These are phyloP conservation scores for Aspergillus thermomutatus DNA, from an alignment of 2,329 filamentous ascomycete species.

Conservation along the genomic window DNA sequence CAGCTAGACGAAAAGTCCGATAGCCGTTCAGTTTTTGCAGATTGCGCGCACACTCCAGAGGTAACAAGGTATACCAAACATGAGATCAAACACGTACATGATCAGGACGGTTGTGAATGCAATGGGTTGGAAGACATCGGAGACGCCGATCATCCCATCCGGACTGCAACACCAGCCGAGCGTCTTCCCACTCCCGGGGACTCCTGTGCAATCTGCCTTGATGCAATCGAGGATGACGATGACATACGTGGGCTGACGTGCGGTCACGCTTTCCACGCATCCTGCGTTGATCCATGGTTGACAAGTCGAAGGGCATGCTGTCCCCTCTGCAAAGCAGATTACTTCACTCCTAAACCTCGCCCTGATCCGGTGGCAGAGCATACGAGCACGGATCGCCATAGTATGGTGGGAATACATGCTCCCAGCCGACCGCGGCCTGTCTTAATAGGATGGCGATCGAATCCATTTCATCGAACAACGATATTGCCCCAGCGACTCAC, in stretches of 20 bases:
- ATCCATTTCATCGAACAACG: slow-evolving; percentile 32
- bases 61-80: background rate
- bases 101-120: slow-evolving; percentile 37
- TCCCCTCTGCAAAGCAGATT: slow-evolving; percentile 96
- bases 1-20: slow-evolving; percentile 18
- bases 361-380: slow-evolving; percentile 45
- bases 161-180: slow-evolving; percentile 76
- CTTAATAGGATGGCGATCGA: slow-evolving; percentile 31
- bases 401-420: slow-evolving; percentile 21
- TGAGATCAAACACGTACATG: slow-evolving; percentile 16
- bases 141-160: slow-evolving; percentile 74
- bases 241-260: slow-evolving; percentile 91
- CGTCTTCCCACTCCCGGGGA: slow-evolving; percentile 79
- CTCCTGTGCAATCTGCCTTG: slow-evolving; percentile 93
- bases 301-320: slow-evolving; percentile 93
- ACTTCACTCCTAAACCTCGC: slow-evolving; percentile 90
- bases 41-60: background rate
- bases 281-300: slow-evolving; percentile 93
- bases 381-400: slow-evolving; percentile 31
- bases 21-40: background rate
- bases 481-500: slow-evolving; percentile 37
- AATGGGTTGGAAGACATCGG: slow-evolving; percentile 66
- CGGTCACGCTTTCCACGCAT: slow-evolving; percentile 96
- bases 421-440: slow-evolving; percentile 33
- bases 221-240: slow-evolving; percentile 89